Evolutionary conservation across 306 rosid species (phyloP).

Genomic region (Oxytropis ochrocephala): DNA sequence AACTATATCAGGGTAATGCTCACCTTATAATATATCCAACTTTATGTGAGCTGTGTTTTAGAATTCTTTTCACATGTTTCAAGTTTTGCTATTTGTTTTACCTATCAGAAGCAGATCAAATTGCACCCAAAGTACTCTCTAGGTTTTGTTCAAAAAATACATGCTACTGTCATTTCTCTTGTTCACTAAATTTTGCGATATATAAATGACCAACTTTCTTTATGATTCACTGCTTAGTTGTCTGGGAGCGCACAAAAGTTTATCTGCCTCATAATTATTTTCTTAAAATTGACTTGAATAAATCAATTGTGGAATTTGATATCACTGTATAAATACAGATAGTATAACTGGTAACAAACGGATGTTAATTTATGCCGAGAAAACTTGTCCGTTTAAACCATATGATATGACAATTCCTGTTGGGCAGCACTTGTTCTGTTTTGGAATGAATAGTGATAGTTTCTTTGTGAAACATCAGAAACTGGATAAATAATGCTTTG

Average conservation of each 20-base stretch:
- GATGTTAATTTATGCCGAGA: too few relatives aligned
- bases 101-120: background rate
- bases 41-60: background rate
- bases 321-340: too few relatives aligned
- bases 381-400: too few relatives aligned
- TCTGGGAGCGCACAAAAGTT: background rate
- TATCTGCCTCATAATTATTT: background rate
- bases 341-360: too few relatives aligned
- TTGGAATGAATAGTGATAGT: background rate
- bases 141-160: background rate
- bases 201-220: background rate
- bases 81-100: background rate
- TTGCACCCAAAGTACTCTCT: background rate
- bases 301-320: too few relatives aligned
- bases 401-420: too few relatives aligned
- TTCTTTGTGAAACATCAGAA: background rate
- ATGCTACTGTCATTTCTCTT: background rate
- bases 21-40: conserved; percentile 4
- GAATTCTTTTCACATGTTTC: background rate
- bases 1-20: conserved; percentile 83
- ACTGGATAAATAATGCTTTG: background rate
- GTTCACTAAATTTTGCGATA: background rate
- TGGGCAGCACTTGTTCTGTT: too few relatives aligned
- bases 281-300: background rate
- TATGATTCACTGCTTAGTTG: background rate